phyloP scores from a whole-genome alignment of 768 basidiomycete species.

The Gloeopeniophorella convolvens region DNA sequence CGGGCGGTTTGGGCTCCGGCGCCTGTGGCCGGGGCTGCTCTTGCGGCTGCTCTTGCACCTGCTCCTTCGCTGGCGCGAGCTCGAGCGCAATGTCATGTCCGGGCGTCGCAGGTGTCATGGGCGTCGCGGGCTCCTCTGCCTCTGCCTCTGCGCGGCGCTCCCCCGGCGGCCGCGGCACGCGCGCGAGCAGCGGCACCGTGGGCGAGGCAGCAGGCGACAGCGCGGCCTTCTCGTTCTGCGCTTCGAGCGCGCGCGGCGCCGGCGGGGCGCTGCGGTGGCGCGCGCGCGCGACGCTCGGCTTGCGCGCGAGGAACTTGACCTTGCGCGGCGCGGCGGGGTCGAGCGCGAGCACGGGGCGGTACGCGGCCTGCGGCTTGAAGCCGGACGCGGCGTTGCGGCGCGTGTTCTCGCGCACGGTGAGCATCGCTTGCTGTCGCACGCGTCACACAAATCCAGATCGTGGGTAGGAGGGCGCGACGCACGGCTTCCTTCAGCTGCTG shows the following conservation, averaged over 20 bases:
- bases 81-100: no score
- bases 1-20: background rate
- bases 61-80: no score
- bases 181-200: background rate
- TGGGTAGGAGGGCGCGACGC: slow-evolving; percentile 14
- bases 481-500: slow-evolving; percentile 29
- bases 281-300: background rate
- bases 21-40: no score
- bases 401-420: slow-evolving; percentile 35
- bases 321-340: slow-evolving; percentile 26
- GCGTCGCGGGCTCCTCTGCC: no score
- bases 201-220: no score
- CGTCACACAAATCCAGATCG: background rate
- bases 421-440: slow-evolving; percentile 24
- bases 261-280: background rate
- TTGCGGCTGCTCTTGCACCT: no score
- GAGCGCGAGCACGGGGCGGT: slow-evolving; percentile 4
- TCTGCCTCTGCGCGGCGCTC: no score
- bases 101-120: no score
- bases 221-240: no score
- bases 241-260: no score
- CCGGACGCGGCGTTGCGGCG: slow-evolving; percentile 32
- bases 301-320: slow-evolving; percentile 34
- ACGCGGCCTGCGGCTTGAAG: slow-evolving; percentile 10
- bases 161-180: background rate